These are phyloP conservation scores for Mycena belliarum DNA, from an alignment of 768 basidiomycete species.

Conservation along the genomic window DNA sequence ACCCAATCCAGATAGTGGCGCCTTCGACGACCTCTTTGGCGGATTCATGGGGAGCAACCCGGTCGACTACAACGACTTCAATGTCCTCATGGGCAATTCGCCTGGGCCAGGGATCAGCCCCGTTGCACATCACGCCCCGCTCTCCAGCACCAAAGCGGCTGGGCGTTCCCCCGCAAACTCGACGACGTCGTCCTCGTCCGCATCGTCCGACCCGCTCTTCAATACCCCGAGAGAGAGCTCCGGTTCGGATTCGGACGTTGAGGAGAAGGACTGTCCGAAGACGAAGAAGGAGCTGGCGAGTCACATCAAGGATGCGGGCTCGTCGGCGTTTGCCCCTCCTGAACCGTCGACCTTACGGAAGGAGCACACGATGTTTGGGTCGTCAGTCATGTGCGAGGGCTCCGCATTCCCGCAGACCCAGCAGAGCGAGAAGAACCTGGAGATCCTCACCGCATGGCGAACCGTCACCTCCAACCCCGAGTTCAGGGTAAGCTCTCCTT, in stretches of 20 bases:
- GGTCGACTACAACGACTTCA: constrained; percentile 34
- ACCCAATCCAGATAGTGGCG: constrained; percentile 36
- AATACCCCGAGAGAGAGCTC: constrained; percentile 36
- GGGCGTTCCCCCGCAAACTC: constrained; percentile 29
- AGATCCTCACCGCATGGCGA: constrained; percentile 79
- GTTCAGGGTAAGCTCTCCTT: constrained; percentile 61
- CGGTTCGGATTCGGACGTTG: constrained; percentile 31
- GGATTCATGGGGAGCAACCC: constrained; percentile 33
- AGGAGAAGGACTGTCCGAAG: constrained; percentile 45
- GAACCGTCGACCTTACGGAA: constrained; percentile 36
- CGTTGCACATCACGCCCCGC: constrained; percentile 46
- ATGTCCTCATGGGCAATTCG: constrained; percentile 31
- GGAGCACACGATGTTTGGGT: constrained; percentile 43
- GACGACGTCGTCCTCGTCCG: constrained; percentile 40
- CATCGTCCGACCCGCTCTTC: constrained; percentile 36
- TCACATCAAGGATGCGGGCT: constrained; percentile 53
- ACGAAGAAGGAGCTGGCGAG: constrained; percentile 55
- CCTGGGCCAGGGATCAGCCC: constrained; percentile 51
- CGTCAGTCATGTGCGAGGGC: constrained; percentile 66
- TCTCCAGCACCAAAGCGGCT: constrained; percentile 25
- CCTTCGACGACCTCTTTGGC: constrained; percentile 50
- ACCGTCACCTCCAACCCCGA: constrained; percentile 72
- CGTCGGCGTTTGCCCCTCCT: constrained; percentile 55
- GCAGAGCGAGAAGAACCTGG: constrained; percentile 72
- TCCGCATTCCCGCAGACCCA: constrained; percentile 68